phyloP scores from a whole-genome alignment of 352 stramenopile species.

The Phytophthora parvispora region DNA sequence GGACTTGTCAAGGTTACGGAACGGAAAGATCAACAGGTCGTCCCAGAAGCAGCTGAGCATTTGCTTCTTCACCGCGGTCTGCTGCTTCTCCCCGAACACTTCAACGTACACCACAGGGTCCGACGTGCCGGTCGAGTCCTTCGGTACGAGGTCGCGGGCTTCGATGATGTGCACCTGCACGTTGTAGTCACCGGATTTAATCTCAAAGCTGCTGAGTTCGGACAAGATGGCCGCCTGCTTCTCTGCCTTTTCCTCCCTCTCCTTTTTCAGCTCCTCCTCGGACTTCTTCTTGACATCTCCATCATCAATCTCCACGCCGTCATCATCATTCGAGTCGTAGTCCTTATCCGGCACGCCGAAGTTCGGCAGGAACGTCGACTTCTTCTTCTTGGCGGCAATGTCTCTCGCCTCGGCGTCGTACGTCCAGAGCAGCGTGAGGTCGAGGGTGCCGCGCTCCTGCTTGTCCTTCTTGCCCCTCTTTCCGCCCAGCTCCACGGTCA shows the following conservation, averaged over 20 bases:
- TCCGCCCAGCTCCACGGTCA: slow-evolving; percentile 66
- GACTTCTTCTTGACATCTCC: slow-evolving; percentile 60
- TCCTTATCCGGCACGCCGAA: slow-evolving; percentile 74
- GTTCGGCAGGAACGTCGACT: slow-evolving; percentile 59
- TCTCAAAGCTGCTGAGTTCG: slow-evolving; percentile 83
- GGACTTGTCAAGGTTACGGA: slow-evolving; percentile 81
- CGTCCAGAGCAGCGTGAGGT: slow-evolving; percentile 71
- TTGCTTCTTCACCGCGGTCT: slow-evolving; percentile 88
- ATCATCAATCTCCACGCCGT: slow-evolving; percentile 69
- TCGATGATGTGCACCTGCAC: slow-evolving; percentile 94
- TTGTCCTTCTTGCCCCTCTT: slow-evolving; percentile 81
- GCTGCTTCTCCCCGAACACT: slow-evolving; percentile 87
- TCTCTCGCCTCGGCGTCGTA: slow-evolving; percentile 59
- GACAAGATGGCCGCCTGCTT: slow-evolving; percentile 82
- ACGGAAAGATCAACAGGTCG: slow-evolving; percentile 82
- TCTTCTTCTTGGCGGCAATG: slow-evolving; percentile 81
- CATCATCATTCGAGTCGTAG: slow-evolving; percentile 79
- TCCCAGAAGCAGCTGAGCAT: slow-evolving; percentile 92
- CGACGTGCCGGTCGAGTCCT: slow-evolving; percentile 90
- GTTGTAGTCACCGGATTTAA: slow-evolving; percentile 91
- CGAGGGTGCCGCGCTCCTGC: slow-evolving; percentile 60
- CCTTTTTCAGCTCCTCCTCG: slow-evolving; percentile 77
- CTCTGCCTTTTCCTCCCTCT: slow-evolving; percentile 76
- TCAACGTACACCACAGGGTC: slow-evolving; percentile 94
- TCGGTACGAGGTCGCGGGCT: slow-evolving; percentile 87